Evolutionary conservation across 495 filamentous ascomycete species (phyloP).

Genomic region (Neurospora sp.): DNA sequence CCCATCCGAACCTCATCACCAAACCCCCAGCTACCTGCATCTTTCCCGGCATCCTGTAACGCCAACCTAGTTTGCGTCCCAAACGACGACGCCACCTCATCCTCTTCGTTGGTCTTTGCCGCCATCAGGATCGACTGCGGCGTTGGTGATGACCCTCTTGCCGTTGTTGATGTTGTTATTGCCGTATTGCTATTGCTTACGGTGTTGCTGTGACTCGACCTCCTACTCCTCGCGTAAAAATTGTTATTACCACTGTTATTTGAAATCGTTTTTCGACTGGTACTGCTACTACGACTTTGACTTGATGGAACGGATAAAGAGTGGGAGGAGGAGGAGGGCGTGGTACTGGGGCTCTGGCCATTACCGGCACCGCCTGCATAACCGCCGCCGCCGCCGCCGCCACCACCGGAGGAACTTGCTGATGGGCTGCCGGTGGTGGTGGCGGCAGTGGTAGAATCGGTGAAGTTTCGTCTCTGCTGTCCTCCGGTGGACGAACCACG

Average conservation of each 20-base stretch:
- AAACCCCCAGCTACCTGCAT: conserved; percentile 24
- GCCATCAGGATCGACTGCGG: not conserved
- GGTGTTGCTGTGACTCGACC: conserved; percentile 9
- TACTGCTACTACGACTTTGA: not conserved
- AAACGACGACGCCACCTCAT: conserved; percentile 14
- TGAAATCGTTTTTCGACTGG: not conserved
- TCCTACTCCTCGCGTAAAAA: conserved; percentile 5
- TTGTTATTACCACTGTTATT: not conserved
- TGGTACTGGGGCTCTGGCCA: not conserved
- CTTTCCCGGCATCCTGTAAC: conserved; percentile 20
- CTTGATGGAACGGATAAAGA: not conserved
- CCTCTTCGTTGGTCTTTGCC: conserved; percentile 16
- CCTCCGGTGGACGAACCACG: not conserved
- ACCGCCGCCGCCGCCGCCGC: not conserved
- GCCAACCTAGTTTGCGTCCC: conserved; percentile 18
- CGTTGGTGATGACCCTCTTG: not conserved
- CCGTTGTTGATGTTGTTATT: not conserved
- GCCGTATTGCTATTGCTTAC: not conserved
- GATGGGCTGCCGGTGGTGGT: not conserved
- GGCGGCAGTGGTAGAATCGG: conserved; percentile 1
- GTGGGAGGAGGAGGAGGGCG: not conserved
- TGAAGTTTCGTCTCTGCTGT: conserved; percentile 8
- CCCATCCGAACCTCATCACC: conserved; percentile 32
- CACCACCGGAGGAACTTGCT: not conserved
- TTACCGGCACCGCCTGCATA: not conserved